Evolutionary conservation across 78 protist species (phyloP).

Genomic region (Dictyostelium brefeldianum): DNA sequence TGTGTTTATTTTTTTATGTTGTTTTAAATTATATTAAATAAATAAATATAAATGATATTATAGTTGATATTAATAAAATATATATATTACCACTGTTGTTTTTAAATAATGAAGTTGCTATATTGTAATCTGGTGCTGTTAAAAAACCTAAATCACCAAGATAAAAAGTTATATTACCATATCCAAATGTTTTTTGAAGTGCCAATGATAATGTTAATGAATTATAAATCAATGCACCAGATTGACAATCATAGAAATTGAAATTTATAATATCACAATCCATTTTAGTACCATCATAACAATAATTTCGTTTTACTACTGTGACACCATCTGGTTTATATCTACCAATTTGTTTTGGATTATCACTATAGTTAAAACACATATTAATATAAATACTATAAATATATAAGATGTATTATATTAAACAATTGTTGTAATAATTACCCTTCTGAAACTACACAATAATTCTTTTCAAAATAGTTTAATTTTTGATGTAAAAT

Average conservation of each 20-base stretch:
- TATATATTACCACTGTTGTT: too few relatives aligned
- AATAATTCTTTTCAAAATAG: constrained; percentile 9
- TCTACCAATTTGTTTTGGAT: constrained; percentile 8
- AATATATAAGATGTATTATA: too few relatives aligned
- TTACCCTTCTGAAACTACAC: constrained; percentile 20
- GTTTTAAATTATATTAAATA: too few relatives aligned
- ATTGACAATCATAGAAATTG: background rate
- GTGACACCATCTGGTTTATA: background rate
- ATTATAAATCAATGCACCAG: background rate
- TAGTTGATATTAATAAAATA: too few relatives aligned
- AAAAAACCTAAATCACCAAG: constrained; percentile 1
- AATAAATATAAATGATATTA: too few relatives aligned
- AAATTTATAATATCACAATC: background rate
- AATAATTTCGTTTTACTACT: background rate
- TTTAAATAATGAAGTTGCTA: too few relatives aligned
- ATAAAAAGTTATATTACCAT: constrained; percentile 5
- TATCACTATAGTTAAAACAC: background rate
- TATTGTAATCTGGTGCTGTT: background rate
- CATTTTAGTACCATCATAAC: constrained; percentile 9
- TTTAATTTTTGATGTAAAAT: background rate
- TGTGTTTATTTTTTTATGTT: too few relatives aligned
- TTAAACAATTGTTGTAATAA: background rate
- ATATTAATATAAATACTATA: background rate
- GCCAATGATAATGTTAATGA: background rate
- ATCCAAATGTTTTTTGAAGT: background rate